phyloP scores from a whole-genome alignment of 2,329 filamentous ascomycete genomes.

The Penicillium sp. region DNA sequence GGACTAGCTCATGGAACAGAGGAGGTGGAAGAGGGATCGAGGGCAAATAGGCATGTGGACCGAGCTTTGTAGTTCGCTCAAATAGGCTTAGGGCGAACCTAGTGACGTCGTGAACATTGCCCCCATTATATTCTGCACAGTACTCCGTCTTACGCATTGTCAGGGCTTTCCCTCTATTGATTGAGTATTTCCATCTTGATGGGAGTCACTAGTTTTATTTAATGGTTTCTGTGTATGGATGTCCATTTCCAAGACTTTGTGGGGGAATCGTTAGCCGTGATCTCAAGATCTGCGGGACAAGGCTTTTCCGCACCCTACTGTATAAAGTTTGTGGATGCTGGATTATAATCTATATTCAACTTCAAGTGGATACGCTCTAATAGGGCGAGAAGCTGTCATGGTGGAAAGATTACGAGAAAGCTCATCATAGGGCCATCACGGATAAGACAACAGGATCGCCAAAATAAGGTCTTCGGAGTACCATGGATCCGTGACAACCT shows the following conservation, averaged over 20 bases:
- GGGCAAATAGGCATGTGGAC: conserved; percentile 26
- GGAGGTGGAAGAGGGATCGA: conserved; percentile 11
- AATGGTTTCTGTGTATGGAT: not conserved
- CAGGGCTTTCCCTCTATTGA: not conserved
- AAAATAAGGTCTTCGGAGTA: not conserved
- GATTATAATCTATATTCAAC: not conserved
- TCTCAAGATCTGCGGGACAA: not conserved
- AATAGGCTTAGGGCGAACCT: conserved; percentile 22
- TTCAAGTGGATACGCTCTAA: not conserved
- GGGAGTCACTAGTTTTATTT: not conserved
- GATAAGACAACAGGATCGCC: not conserved
- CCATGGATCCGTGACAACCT: not conserved
- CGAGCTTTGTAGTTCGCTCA: conserved; percentile 19
- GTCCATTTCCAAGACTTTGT: not conserved
- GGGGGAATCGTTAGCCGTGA: not conserved
- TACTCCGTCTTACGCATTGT: not conserved
- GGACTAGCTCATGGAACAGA: conserved; percentile 1
- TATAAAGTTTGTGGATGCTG: not conserved
- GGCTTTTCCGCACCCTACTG: not conserved
- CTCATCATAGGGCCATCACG: not conserved
- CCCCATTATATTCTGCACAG: not conserved
- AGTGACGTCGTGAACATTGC: conserved; percentile 32
- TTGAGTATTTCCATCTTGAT: not conserved
- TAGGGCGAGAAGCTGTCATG: not conserved
- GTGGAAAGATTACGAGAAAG: not conserved